These are phyloP conservation scores for Aspergillus ruber DNA, from an alignment of 2,329 filamentous ascomycete species.

Conservation along the genomic window DNA sequence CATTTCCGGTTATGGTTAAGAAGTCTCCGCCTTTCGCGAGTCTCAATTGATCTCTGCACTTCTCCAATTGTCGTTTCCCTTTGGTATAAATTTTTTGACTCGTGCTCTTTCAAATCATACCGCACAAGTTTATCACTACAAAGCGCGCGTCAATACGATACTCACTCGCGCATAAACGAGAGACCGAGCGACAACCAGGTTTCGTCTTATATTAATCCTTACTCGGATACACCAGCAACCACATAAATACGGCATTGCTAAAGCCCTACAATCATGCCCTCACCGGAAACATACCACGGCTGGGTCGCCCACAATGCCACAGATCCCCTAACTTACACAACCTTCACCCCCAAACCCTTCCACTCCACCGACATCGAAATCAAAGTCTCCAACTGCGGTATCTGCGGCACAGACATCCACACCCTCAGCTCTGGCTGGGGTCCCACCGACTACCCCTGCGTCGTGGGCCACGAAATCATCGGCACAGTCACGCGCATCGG, in stretches of 20 bases:
- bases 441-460: constrained; percentile 40
- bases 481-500: constrained; percentile 53
- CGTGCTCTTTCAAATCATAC: no score
- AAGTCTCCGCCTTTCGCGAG: constrained; percentile 6
- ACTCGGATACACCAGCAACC: no score
- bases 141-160: no score
- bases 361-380: constrained; percentile 62
- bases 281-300: constrained; percentile 30
- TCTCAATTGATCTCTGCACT: neutral
- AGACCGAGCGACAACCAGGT: neutral
- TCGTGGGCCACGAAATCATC: constrained; percentile 61
- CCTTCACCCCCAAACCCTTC: constrained; percentile 37
- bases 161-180: no score
- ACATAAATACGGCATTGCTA: no score
- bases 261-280: neutral
- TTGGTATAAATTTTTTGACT: no score
- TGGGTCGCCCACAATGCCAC: constrained; percentile 34
- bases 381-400: constrained; percentile 58
- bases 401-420: constrained; percentile 60
- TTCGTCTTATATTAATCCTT: neutral
- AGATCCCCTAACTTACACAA: constrained; percentile 25
- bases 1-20: neutral
- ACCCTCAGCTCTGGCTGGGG: constrained; percentile 48
- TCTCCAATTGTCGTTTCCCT: neutral
- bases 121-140: no score